These are phyloP conservation scores for Amorphotheca resinae DNA, from an alignment of 495 filamentous ascomycete genomes.

Conservation along the genomic window DNA sequence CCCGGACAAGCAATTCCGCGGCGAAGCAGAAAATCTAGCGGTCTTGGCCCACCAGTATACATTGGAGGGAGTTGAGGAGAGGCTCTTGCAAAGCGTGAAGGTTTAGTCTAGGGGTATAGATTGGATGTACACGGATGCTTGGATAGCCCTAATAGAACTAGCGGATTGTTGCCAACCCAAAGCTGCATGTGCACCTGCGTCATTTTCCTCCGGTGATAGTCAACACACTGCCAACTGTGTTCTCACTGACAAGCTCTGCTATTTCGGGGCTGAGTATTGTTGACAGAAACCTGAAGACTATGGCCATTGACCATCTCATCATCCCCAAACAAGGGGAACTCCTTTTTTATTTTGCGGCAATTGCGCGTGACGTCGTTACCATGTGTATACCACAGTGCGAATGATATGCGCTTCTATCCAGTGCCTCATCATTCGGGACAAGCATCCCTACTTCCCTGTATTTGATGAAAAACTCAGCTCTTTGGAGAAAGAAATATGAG, in stretches of 20 bases:
- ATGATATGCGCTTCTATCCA: not conserved
- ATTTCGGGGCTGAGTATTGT: not conserved
- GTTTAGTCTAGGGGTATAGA: slow-evolving; percentile 18
- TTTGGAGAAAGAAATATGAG: not conserved
- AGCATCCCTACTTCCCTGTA: not conserved
- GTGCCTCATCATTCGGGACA: too few relatives aligned
- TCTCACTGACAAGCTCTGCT: not conserved
- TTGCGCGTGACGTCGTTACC: not conserved
- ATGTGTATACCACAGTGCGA: not conserved
- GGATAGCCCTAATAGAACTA: not conserved
- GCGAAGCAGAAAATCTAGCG: slow-evolving; percentile 87
- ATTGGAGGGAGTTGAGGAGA: slow-evolving; percentile 72
- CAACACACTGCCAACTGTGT: too few relatives aligned
- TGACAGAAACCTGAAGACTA: not conserved
- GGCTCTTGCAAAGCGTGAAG: slow-evolving; percentile 50
- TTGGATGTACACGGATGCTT: not conserved
- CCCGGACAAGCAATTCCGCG: slow-evolving; percentile 83
- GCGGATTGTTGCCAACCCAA: not conserved
- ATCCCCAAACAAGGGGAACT: not conserved
- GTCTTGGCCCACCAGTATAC: slow-evolving; percentile 89
- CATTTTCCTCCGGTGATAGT: too few relatives aligned
- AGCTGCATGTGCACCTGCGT: too few relatives aligned
- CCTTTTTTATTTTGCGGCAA: not conserved
- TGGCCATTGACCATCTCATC: not conserved
- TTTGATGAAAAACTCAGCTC: not conserved